A percentile compares a stretch with the other conserved stretches of the same genome.
Conservation (phyloP, 2,329 filamentous ascomycete genomes). For the Pseudogymnoascus sp. region DNA sequence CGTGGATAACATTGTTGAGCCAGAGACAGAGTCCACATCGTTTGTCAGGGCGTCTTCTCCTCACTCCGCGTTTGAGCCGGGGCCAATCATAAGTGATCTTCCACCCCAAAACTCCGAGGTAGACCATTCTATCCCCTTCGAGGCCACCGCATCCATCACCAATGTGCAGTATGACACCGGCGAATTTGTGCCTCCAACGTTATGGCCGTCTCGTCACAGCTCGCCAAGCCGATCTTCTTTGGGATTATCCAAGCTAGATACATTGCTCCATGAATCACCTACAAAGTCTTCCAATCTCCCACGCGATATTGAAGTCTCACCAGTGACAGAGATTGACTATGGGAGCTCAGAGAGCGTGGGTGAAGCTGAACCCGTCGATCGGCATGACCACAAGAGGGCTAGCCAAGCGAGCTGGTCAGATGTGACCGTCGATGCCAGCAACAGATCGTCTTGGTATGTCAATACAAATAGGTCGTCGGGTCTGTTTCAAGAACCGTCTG, state of each 20-base stretch:
- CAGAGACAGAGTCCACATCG: neutral
- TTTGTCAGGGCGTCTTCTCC: neutral
- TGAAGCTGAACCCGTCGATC: conserved; percentile 12
- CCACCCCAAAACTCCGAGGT: neutral
- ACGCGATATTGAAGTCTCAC: conserved; percentile 14
- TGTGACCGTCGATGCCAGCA: conserved; percentile 46
- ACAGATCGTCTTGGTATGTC: conserved; percentile 28
- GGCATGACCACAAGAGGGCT: conserved; percentile 34
- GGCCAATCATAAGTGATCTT: neutral
- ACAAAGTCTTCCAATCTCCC: neutral
- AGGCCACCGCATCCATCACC: neutral
- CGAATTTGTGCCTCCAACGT: neutral
- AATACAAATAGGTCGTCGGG: conserved; percentile 22
- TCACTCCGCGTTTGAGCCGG: neutral
- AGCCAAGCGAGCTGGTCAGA: conserved; percentile 56
- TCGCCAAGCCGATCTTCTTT: neutral
- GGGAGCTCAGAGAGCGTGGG: conserved; percentile 23
- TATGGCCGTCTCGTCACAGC: neutral
- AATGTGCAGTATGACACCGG: neutral
- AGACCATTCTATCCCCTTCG: neutral
- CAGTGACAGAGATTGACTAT: conserved; percentile 26
- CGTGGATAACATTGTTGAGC: neutral
- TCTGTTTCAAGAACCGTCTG: conserved; percentile 18
- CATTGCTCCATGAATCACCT: neutral
- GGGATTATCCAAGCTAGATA: neutral